Evolutionary conservation across 306 rosid genomes (phyloP), one percentile per base, ranked within the genome.

Genomic region (Notholithocarpus densiflorus): DNA sequence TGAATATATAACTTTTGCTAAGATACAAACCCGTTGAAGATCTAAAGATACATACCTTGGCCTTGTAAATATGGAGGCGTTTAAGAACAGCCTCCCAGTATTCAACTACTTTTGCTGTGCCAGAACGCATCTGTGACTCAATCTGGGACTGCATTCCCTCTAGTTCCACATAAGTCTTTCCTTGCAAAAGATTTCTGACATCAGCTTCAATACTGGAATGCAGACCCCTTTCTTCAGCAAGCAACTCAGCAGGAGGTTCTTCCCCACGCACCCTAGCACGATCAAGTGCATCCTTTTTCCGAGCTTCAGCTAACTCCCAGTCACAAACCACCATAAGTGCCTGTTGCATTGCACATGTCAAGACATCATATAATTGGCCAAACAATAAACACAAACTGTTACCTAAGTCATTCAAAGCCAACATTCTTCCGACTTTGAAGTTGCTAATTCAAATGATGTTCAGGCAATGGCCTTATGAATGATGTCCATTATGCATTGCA

Each of bases 191-290:
- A 64, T 71, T 84, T 87, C 72, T 90, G 76, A 93, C 96, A 75
- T 93, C 98, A 40, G 90, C 78, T 87, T 91, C 99, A 75, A 95
- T 84, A 85, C 96, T 93, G 72, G 92, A 81, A 88, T 95, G 99
- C 86, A 95, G 26, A 73, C 99, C 99, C 86, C 99, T 93, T 84
- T 93, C 97, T 88, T 95, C 98, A 43, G 99, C 99, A 81, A 91
- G 99, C 89, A 95, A 86, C 87, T 93, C 97, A 23, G 93, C 90
- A 51, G 98, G 97, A 69, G 98, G 98, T 82, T 90, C 92, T 87
- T 95, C 97, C 78, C 99, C 99, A 51, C 98, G 96, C 68, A 95
- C 99, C 89, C 94, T 88, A 75, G 99, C 99, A 79, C 99, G 94
- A 84, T 91, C 98, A 75, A 93, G 75, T 27, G 93, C 97, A 83